phyloP scores from a whole-genome alignment of 129 eudicot species.

The Escallonia herrerae region DNA sequence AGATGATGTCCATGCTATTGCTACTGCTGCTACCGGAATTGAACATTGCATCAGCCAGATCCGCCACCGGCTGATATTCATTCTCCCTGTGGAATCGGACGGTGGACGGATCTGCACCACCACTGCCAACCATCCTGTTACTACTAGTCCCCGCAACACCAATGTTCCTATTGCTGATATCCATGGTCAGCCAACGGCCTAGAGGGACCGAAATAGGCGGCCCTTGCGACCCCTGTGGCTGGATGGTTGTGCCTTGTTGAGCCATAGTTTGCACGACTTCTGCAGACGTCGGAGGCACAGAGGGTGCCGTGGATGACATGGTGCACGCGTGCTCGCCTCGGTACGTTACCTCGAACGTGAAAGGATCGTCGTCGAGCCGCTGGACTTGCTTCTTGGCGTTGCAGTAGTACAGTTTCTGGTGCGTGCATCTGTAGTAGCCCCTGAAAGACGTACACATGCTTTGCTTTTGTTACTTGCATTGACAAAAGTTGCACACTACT shows the following conservation, averaged over 20 bases:
- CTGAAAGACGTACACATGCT: conserved; percentile 22
- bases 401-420: conserved; percentile 68
- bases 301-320: conserved; percentile 74
- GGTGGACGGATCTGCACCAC: conserved; percentile 35
- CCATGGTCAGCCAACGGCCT: conserved; percentile 53
- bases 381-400: conserved; percentile 94
- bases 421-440: conserved; percentile 82
- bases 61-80: conserved; percentile 47
- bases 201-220: conserved; percentile 15
- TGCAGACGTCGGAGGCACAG: conserved; percentile 31
- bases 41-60: conserved; percentile 60
- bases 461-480: too few relatives aligned
- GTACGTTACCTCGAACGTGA: conserved; percentile 56
- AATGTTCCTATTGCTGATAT: conserved; percentile 16
- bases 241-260: conserved; percentile 16
- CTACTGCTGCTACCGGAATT: conserved; percentile 70
- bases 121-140: not conserved
- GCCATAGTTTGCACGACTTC: conserved; percentile 3
- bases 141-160: conserved; percentile 5
- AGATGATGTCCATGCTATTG: conserved; percentile 74
- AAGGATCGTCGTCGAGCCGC: conserved; percentile 64
- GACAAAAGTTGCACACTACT: too few relatives aligned
- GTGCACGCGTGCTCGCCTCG: conserved; percentile 71
- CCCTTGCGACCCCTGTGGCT: not conserved
- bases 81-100: conserved; percentile 10